phyloP scores from a whole-genome alignment of 2,329 filamentous ascomycete species.

The Botryosphaeria dothidea region DNA sequence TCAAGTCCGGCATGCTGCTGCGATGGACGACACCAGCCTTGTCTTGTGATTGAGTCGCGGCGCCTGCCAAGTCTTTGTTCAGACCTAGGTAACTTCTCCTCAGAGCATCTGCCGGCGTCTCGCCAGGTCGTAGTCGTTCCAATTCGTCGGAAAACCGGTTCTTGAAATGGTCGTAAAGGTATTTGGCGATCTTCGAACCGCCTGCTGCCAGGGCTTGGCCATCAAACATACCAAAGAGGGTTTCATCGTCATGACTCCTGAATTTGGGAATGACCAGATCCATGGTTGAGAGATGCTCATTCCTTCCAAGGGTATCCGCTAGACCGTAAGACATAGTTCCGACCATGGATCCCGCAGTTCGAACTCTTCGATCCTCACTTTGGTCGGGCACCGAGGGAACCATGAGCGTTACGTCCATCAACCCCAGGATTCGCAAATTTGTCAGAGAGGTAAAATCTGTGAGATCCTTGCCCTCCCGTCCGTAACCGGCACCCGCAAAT shows the following conservation, averaged over 20 bases:
- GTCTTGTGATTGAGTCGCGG: constrained; percentile 71
- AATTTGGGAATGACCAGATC: constrained; percentile 94
- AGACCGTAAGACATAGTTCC: constrained; percentile 93
- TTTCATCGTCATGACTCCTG: constrained; percentile 85
- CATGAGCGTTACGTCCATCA: constrained; percentile 98
- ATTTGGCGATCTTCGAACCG: constrained; percentile 95
- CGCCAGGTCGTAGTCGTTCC: constrained; percentile 67
- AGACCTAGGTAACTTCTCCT: constrained; percentile 82
- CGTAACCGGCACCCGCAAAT: constrained; percentile 53
- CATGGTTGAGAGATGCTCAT: constrained; percentile 92
- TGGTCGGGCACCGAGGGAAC: constrained; percentile 93
- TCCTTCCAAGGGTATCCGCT: constrained; percentile 90
- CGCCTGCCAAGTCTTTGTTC: constrained; percentile 91
- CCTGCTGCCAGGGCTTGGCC: constrained; percentile 85
- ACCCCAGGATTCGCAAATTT: constrained; percentile 81
- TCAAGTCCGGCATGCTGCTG: constrained; percentile 75
- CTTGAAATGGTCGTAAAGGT: constrained; percentile 92
- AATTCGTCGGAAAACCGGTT: constrained; percentile 81
- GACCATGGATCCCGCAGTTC: constrained; percentile 93
- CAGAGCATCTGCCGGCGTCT: constrained; percentile 80
- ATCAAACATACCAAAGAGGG: constrained; percentile 92
- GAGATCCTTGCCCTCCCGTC: constrained; percentile 66
- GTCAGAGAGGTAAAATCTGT: constrained; percentile 86
- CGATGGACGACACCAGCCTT: constrained; percentile 60
- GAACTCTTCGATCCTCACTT: constrained; percentile 89